These are phyloP conservation scores for Peronosclerospora sorghi DNA, from an alignment of 352 stramenopile species.

Conservation along the genomic window DNA sequence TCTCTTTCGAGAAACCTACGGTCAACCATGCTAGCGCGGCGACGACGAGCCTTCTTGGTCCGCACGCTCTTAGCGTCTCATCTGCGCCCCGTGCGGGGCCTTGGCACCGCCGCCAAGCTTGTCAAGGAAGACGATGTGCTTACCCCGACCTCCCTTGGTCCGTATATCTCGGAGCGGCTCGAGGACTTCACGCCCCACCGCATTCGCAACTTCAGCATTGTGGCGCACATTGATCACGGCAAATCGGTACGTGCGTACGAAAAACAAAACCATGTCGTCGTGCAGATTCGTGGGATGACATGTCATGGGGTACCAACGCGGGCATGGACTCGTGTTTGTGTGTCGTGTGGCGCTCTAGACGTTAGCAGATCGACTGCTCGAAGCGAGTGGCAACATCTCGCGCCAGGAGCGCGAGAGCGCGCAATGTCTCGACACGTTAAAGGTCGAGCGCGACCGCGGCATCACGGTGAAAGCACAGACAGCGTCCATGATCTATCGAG, in stretches of 20 bases:
- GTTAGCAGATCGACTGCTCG: slow-evolving; percentile 85
- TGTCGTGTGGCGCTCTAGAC: slow-evolving; percentile 32
- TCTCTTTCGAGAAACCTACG: too few relatives aligned
- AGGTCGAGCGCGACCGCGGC: slow-evolving; percentile 92
- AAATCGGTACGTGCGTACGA: slow-evolving; percentile 63
- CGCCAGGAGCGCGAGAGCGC: slow-evolving; percentile 72
- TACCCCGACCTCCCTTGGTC: slow-evolving; percentile 39
- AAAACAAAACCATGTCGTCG: slow-evolving; percentile 2
- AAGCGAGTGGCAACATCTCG: slow-evolving; percentile 84
- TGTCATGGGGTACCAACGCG: too few relatives aligned
- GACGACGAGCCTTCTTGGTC: too few relatives aligned
- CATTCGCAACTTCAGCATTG: slow-evolving; percentile 87
- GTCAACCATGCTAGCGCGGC: too few relatives aligned
- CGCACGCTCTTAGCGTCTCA: too few relatives aligned
- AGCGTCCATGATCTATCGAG: slow-evolving; percentile 91
- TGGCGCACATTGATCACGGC: slow-evolving; percentile 87
- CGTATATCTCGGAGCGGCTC: slow-evolving; percentile 54
- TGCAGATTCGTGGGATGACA: too few relatives aligned
- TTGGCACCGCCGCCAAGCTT: not conserved
- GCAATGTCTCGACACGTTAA: slow-evolving; percentile 88
- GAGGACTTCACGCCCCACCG: slow-evolving; percentile 54
- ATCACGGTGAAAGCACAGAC: slow-evolving; percentile 99
- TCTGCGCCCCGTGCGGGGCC: too few relatives aligned
- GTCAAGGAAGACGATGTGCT: slow-evolving; percentile 10
- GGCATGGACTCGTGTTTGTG: not conserved